These are phyloP conservation scores for Iodosphaeria phyllophila DNA, from an alignment of 2,329 filamentous ascomycete genomes.

Conservation along the genomic window DNA sequence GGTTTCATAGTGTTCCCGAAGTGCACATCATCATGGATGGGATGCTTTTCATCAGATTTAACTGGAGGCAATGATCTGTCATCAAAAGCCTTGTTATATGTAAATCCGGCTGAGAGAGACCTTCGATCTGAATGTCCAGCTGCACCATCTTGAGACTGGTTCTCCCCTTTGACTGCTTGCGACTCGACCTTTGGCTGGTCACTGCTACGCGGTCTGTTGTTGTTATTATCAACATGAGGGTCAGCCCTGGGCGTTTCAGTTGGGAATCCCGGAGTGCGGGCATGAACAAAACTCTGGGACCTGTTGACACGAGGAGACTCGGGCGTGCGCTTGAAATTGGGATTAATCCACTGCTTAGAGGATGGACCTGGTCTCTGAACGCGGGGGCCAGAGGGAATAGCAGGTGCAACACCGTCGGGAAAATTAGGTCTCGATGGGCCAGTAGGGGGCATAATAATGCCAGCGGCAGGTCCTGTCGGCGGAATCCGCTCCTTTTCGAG, in stretches of 20 bases:
- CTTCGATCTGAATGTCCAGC: constrained; percentile 7
- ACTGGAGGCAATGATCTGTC: no score
- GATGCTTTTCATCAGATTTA: background rate
- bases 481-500: constrained; percentile 28
- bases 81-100: no score
- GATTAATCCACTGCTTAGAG: constrained; percentile 42
- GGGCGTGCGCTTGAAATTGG: constrained; percentile 25
- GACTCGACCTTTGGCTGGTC: constrained; percentile 30
- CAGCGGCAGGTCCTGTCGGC: constrained; percentile 20
- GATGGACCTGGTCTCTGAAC: constrained; percentile 28
- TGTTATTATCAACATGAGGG: constrained; percentile 21
- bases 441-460: constrained; percentile 17
- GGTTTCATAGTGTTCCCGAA: background rate
- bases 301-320: constrained; percentile 32
- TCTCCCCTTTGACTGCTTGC: constrained; percentile 5
- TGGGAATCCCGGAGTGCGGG: constrained; percentile 14
- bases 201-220: constrained; percentile 31
- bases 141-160: constrained; percentile 1
- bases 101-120: no score
- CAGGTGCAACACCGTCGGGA: constrained; percentile 22
- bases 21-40: background rate
- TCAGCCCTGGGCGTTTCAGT: constrained; percentile 17
- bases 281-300: constrained; percentile 28
- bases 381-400: constrained; percentile 34
- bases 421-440: constrained; percentile 24